Evolutionary conservation across 2,329 filamentous ascomycete species (phyloP).

Genomic region (Cladophialophora psammophila): DNA sequence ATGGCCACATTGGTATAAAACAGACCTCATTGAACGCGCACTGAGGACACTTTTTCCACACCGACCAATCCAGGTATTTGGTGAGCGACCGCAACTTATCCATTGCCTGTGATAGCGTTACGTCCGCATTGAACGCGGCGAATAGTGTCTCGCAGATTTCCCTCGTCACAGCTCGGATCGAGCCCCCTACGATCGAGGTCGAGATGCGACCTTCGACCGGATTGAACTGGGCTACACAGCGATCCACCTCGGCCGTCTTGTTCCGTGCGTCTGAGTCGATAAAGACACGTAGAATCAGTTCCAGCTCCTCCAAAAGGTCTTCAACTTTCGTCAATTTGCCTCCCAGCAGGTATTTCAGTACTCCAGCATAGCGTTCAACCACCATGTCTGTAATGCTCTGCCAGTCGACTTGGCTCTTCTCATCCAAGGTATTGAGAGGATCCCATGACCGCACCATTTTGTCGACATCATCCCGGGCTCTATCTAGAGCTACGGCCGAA

Average conservation of each 20-base stretch:
- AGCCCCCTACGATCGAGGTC: conserved; percentile 40
- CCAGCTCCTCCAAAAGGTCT: conserved; percentile 43
- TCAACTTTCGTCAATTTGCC: conserved; percentile 39
- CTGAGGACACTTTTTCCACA: conserved; percentile 62
- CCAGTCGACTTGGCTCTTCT: conserved; percentile 61
- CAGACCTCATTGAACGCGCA: conserved; percentile 65
- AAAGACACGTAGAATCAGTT: conserved; percentile 45
- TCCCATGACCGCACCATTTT: conserved; percentile 49
- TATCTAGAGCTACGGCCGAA: conserved; percentile 45
- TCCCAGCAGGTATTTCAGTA: conserved; percentile 55
- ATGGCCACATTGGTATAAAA: conserved; percentile 70
- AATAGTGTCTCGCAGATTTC: conserved; percentile 47
- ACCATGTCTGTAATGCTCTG: conserved; percentile 72
- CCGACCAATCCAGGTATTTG: conserved; percentile 64
- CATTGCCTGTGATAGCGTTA: conserved; percentile 11
- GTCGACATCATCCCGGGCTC: conserved; percentile 55
- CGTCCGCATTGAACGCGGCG: conserved; percentile 37
- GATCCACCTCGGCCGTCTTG: conserved; percentile 40
- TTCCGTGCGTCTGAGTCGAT: conserved; percentile 47
- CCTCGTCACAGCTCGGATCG: conserved; percentile 44
- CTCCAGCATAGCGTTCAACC: conserved; percentile 65
- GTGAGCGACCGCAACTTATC: conserved; percentile 51
- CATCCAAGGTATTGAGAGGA: conserved; percentile 24
- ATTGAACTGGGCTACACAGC: conserved; percentile 49
- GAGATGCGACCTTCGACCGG: conserved; percentile 31